Conservation (phyloP, 2,329 filamentous ascomycete species). For the Apiospora sp. region DNA sequence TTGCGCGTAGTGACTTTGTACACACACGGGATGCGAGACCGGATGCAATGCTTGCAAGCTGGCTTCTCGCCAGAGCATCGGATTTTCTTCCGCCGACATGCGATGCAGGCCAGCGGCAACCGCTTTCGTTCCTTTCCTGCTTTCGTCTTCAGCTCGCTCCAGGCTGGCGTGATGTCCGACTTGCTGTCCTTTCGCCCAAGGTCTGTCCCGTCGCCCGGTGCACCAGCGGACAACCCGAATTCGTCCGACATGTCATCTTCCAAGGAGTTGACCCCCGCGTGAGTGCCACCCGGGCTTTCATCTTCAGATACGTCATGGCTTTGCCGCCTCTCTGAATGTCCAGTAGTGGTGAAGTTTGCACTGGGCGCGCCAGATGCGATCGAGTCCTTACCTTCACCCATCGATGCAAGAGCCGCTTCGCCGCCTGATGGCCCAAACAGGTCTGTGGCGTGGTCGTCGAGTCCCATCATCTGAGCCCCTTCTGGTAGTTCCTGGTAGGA, state of each 20-base stretch:
- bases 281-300: slow-evolving; percentile 51
- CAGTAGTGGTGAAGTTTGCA: slow-evolving; percentile 40
- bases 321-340: slow-evolving; percentile 35
- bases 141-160: slow-evolving; percentile 87
- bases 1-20: slow-evolving; percentile 97
- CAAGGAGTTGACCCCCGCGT: slow-evolving; percentile 54
- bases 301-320: slow-evolving; percentile 54
- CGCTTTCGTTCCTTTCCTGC: slow-evolving; percentile 96
- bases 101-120: slow-evolving; percentile 91
- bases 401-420: slow-evolving; percentile 32
- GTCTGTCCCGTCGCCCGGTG: slow-evolving; percentile 61
- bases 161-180: slow-evolving; percentile 67
- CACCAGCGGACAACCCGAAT: slow-evolving; percentile 59
- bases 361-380: slow-evolving; percentile 47
- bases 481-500: slow-evolving; percentile 55
- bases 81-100: slow-evolving; percentile 96
- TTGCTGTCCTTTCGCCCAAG: slow-evolving; percentile 64
- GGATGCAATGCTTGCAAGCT: slow-evolving; percentile 93
- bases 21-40: slow-evolving; percentile 92
- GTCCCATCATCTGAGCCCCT: slow-evolving; percentile 50
- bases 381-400: slow-evolving; percentile 47
- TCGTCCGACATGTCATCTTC: slow-evolving; percentile 66
- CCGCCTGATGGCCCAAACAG: slow-evolving; percentile 34
- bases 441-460: slow-evolving; percentile 47
- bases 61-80: slow-evolving; percentile 97